phyloP scores from a whole-genome alignment of 108 stramenopile genomes.

The Phaeodactylum tricornutum region DNA sequence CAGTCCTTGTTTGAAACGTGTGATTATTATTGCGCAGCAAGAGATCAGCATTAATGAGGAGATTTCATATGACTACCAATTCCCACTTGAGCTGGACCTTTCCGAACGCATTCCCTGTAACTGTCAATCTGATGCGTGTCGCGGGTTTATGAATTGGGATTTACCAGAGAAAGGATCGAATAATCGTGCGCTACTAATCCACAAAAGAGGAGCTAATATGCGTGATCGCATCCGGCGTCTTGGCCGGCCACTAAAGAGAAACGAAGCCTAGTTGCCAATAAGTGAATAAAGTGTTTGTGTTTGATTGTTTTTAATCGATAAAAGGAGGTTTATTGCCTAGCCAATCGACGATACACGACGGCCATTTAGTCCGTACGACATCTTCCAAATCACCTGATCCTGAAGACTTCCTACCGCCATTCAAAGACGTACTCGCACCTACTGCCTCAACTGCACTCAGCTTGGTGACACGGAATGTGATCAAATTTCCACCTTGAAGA shows the following conservation, averaged over 20 bases:
- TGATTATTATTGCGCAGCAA: conserved; percentile 83
- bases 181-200: conserved; percentile 21
- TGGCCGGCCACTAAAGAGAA: conserved; percentile 32
- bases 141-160: conserved; percentile 88
- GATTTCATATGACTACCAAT: conserved; percentile 97
- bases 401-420: conserved; percentile 1
- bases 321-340: conserved; percentile 24
- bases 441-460: conserved; percentile 63
- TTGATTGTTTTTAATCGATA: background rate
- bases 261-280: background rate
- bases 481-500: conserved; percentile 51
- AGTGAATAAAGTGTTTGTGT: background rate
- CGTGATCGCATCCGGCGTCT: conserved; percentile 45
- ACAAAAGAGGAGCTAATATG: conserved; percentile 49
- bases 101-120: conserved; percentile 63
- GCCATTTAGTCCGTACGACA: conserved; percentile 62
- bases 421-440: conserved; percentile 58
- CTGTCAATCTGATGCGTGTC: conserved; percentile 57
- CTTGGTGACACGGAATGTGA: conserved; percentile 50
- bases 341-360: conserved; percentile 55
- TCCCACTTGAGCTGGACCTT: conserved; percentile 68
- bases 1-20: conserved; percentile 55
- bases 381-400: conserved; percentile 33
- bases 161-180: conserved; percentile 57
- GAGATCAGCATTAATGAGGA: conserved; percentile 87